Conservation (phyloP, 1,284 basidiomycete genomes). For the Boletus mariae region DNA sequence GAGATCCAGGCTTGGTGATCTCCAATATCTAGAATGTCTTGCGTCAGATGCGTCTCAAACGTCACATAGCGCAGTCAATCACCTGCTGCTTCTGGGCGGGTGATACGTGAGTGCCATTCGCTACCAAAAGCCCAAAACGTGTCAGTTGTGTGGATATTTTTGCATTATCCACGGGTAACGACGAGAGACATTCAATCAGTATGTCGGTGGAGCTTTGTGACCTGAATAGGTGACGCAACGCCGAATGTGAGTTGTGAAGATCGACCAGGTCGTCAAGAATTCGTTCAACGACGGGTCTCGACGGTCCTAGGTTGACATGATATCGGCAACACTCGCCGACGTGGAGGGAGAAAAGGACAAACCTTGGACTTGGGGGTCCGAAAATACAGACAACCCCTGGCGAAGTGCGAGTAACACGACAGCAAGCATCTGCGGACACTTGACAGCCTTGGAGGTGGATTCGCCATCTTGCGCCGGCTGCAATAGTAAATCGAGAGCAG, state of each 20-base stretch:
- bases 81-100: slow-evolving; percentile 68
- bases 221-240: slow-evolving; percentile 68
- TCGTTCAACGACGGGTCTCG: slow-evolving; percentile 15
- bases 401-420: slow-evolving; percentile 63
- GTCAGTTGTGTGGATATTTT: slow-evolving; percentile 61
- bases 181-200: slow-evolving; percentile 64
- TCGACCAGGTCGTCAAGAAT: slow-evolving; percentile 66
- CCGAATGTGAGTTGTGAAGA: slow-evolving; percentile 53
- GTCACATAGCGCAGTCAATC: slow-evolving; percentile 3
- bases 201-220: slow-evolving; percentile 63
- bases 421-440: slow-evolving; percentile 52
- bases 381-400: slow-evolving; percentile 32
- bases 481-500: slow-evolving; percentile 64
- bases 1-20: slow-evolving; percentile 15
- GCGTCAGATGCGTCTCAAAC: slow-evolving; percentile 4
- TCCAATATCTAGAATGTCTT: slow-evolving; percentile 20
- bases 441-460: slow-evolving; percentile 9
- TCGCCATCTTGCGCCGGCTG: slow-evolving; percentile 33
- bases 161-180: slow-evolving; percentile 35
- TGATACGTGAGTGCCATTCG: slow-evolving; percentile 56
- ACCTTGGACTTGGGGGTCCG: slow-evolving; percentile 15
- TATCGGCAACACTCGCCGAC: not conserved
- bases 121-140: slow-evolving; percentile 62
- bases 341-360: not conserved
- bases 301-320: slow-evolving; percentile 20